These are phyloP conservation scores for Melastoma candidum DNA, from an alignment of 441 rosid genomes.

Conservation along the genomic window DNA sequence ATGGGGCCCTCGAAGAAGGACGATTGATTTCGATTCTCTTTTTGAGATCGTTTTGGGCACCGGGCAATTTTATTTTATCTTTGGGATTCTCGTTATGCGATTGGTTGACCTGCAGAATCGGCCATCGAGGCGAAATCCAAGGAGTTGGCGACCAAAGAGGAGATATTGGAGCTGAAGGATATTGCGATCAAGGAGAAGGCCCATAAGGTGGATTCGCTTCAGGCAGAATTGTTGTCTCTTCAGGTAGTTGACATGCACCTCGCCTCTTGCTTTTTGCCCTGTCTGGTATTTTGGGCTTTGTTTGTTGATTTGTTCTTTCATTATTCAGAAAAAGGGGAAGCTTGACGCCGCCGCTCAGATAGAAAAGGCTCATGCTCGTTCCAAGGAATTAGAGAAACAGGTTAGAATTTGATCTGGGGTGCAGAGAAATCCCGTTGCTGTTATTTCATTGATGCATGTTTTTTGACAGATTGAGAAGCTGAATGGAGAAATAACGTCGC, in stretches of 20 bases:
- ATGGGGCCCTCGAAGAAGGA: too few relatives aligned
- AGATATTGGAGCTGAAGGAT: constrained; percentile 45
- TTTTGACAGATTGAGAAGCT: constrained; percentile 51
- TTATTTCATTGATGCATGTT: neutral
- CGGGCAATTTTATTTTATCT: too few relatives aligned
- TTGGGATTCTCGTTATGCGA: too few relatives aligned
- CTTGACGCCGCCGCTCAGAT: constrained; percentile 50
- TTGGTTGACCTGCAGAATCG: constrained; percentile 31
- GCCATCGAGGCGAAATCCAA: constrained; percentile 45
- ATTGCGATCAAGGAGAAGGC: constrained; percentile 43
- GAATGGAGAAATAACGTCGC: constrained; percentile 36
- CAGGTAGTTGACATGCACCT: constrained; percentile 29
- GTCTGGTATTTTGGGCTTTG: neutral
- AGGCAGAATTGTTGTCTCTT: constrained; percentile 48
- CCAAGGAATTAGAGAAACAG: constrained; percentile 69
- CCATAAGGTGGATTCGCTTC: constrained; percentile 52
- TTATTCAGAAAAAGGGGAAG: constrained; percentile 39
- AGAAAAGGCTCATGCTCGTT: constrained; percentile 64
- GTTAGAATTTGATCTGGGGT: constrained; percentile 20
- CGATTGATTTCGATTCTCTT: too few relatives aligned
- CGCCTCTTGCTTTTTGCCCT: too few relatives aligned
- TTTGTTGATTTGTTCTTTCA: constrained; percentile 4
- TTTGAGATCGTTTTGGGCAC: too few relatives aligned
- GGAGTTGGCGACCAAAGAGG: constrained; percentile 54
- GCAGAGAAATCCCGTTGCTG: too few relatives aligned